These are phyloP conservation scores for Periconia sp. DNA, from an alignment of 2,329 filamentous ascomycete genomes.

Conservation along the genomic window DNA sequence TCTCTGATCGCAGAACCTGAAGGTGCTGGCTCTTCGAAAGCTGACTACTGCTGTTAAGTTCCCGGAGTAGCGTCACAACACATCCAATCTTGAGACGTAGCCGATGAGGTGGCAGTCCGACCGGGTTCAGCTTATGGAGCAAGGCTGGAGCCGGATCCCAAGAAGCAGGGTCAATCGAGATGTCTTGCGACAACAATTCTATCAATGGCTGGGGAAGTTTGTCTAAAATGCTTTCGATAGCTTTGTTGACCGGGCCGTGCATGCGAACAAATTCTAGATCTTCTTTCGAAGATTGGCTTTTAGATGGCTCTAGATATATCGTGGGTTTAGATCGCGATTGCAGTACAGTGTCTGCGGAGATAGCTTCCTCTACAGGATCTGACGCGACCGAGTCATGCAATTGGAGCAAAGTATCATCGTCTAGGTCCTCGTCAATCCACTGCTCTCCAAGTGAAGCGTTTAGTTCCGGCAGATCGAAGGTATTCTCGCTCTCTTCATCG, in stretches of 20 bases:
- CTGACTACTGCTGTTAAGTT: constrained; percentile 35
- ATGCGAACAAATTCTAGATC: constrained; percentile 29
- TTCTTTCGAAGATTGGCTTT: constrained; percentile 11
- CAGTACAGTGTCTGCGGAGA: no score
- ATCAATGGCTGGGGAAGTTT: constrained; percentile 34
- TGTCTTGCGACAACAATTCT: constrained; percentile 41
- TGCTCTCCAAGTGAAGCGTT: constrained; percentile 16
- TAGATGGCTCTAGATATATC: constrained; percentile 4
- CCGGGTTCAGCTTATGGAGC: constrained; percentile 40
- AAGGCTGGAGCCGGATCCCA: constrained; percentile 36
- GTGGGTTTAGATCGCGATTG: no score
- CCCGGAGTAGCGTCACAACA: constrained; percentile 32
- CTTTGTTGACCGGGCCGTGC: constrained; percentile 39
- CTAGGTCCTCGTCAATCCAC: constrained; percentile 38
- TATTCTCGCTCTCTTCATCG: constrained; percentile 25
- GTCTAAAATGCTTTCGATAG: constrained; percentile 29
- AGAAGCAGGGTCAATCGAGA: constrained; percentile 16
- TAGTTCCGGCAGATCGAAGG: constrained; percentile 17
- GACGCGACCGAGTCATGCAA: constrained; percentile 33
- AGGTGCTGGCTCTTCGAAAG: constrained; percentile 41
- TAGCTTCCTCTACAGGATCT: constrained; percentile 26
- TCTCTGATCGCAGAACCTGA: constrained; percentile 32
- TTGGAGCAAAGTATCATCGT: constrained; percentile 40
- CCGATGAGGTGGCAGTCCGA: constrained; percentile 40
- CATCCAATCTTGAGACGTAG: constrained; percentile 43